Evolutionary conservation across 257 asterid genomes (phyloP).

Genomic region (Leptodermis oblonga): DNA sequence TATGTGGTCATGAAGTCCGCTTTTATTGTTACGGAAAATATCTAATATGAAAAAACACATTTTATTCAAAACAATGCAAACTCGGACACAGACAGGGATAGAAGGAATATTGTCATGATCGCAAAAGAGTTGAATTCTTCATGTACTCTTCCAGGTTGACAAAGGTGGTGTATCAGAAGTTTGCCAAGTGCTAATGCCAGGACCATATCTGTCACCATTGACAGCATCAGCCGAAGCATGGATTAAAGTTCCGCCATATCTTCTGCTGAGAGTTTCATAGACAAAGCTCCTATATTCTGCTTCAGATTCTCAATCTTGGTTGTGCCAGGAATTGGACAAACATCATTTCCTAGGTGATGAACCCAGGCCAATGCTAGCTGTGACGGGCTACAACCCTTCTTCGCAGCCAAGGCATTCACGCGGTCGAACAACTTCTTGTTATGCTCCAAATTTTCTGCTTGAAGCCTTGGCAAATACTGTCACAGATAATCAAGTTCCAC

Average conservation of each 20-base stretch:
- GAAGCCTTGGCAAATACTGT: conserved; percentile 40
- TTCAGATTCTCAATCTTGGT: conserved; percentile 38
- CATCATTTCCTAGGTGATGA: conserved; percentile 49
- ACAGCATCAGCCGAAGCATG: conserved; percentile 27
- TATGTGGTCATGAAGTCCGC: too few species aligned
- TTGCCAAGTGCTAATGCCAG: conserved; percentile 14
- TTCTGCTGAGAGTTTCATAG: conserved; percentile 23
- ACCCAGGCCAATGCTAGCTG: conserved; percentile 60
- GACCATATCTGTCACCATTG: conserved; percentile 20
- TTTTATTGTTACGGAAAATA: too few species aligned
- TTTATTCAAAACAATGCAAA: too few species aligned
- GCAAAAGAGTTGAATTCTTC: too few species aligned
- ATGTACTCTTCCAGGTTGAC: conserved; percentile 25
- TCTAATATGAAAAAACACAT: too few species aligned
- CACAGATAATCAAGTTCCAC: neutral
- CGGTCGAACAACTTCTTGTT: conserved; percentile 32
- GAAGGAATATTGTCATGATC: too few species aligned
- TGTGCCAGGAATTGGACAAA: conserved; percentile 51
- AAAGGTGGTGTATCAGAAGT: conserved; percentile 30
- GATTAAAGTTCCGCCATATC: conserved; percentile 37
- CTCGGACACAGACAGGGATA: too few species aligned
- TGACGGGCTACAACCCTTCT: conserved; percentile 46
- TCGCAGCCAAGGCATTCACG: conserved; percentile 27
- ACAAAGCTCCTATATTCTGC: conserved; percentile 33
- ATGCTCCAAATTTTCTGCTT: conserved; percentile 35